Percentiles rank a stretch among this genome's conserved stretches.
Conservation (phyloP, 2,329 filamentous ascomycete genomes). For the Podosphaera fusca region DNA sequence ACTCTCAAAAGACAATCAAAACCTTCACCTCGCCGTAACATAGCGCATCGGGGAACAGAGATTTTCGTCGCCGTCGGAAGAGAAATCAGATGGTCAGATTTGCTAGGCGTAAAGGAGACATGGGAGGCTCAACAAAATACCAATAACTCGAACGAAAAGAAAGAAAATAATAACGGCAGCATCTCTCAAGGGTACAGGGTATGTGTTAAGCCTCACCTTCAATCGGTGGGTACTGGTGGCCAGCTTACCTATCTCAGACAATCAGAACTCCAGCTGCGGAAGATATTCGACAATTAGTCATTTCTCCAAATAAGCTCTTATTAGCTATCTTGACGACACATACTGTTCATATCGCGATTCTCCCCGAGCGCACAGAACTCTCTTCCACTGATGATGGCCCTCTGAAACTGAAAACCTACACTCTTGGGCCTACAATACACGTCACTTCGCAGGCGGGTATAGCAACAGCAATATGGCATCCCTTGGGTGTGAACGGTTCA, state of each 20-base stretch:
- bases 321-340: slow-evolving; percentile 72
- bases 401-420: slow-evolving; percentile 66
- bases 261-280: slow-evolving; percentile 59
- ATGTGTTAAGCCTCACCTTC: slow-evolving; percentile 11
- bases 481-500: slow-evolving; percentile 57
- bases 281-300: slow-evolving; percentile 61
- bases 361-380: slow-evolving; percentile 61
- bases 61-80: slow-evolving; percentile 74
- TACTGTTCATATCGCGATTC: slow-evolving; percentile 67
- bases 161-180: slow-evolving; percentile 4
- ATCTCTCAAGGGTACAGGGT: slow-evolving; percentile 25
- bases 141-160: slow-evolving; percentile 6
- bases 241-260: slow-evolving; percentile 24
- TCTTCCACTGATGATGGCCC: slow-evolving; percentile 41
- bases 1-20: slow-evolving; percentile 21
- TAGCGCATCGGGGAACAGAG: slow-evolving; percentile 66
- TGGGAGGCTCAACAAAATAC: slow-evolving; percentile 20
- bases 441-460: slow-evolving; percentile 67
- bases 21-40: slow-evolving; percentile 34
- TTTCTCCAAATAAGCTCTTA: slow-evolving; percentile 62
- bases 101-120: slow-evolving; percentile 52
- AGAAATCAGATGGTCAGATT: slow-evolving; percentile 77
- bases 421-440: slow-evolving; percentile 79
- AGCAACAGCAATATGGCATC: slow-evolving; percentile 75
- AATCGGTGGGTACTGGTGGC: not conserved